Percentiles rank a stretch among this genome's conserved stretches.
Conservation (phyloP, 1,284 basidiomycete genomes). For the Rhizopogon parksii region DNA sequence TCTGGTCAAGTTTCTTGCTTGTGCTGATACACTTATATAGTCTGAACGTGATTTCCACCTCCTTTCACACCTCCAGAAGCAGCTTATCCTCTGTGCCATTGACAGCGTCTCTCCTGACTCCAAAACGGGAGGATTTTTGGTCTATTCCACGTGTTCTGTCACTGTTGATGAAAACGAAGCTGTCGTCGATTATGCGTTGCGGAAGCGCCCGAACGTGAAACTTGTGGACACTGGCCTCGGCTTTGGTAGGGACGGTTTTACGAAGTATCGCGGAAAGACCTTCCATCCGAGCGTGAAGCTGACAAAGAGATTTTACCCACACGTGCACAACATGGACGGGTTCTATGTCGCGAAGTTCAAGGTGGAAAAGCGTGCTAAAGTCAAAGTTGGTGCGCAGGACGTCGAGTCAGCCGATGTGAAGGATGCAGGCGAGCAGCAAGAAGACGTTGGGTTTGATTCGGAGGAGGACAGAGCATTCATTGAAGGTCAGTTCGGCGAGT, state of each 20-base stretch:
- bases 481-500: constrained; percentile 46
- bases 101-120: constrained; percentile 91
- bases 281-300: constrained; percentile 79
- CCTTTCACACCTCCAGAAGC: constrained; percentile 95
- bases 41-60: constrained; percentile 92
- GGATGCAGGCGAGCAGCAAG: constrained; percentile 18
- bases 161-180: constrained; percentile 98
- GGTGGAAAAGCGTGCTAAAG: constrained; percentile 72
- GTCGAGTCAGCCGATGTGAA: constrained; percentile 25
- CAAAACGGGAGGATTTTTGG: constrained; percentile 88
- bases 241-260: constrained; percentile 92
- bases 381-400: constrained; percentile 32
- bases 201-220: constrained; percentile 92
- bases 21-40: constrained; percentile 34
- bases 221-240: constrained; percentile 91
- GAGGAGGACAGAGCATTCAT: constrained; percentile 66
- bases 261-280: constrained; percentile 80
- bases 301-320: constrained; percentile 87
- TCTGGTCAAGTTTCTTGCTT: not conserved
- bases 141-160: constrained; percentile 98
- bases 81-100: constrained; percentile 96
- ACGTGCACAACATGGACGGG: constrained; percentile 95
- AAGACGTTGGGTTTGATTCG: constrained; percentile 48
- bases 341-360: constrained; percentile 99
- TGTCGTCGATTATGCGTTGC: constrained; percentile 97